Base-by-base conservation (phyloP, 768 basidiomycete species). In the Tricholoma hemisulphureum region DNA sequence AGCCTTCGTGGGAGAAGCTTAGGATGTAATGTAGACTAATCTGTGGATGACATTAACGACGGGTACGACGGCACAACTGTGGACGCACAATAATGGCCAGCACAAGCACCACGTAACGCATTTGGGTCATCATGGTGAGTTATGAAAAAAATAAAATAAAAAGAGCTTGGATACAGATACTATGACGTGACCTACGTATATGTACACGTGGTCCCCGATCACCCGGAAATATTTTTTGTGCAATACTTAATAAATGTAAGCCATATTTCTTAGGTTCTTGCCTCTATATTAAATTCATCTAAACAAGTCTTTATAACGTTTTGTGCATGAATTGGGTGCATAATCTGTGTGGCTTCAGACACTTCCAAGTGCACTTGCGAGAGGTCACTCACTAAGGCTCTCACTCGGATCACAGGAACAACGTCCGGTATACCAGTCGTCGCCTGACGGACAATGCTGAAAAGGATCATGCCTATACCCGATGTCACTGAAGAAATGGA, bases 401-500 rank as follows among this genome's bases (percentile, higher is more conserved):
- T 88, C 82, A 31, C 69, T 71, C n/a, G 80, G 80, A 68, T 91
- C 83, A 69, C 91, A 93, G 62, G 86, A 81, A 67, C 91, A 92
- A 48, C 81, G 83, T 4, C 86, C 85, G 56, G 77, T 71, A 1
- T 67, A 63, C 79, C 89, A 89, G 4, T 73, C 64, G 8, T 79
- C 74, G 14, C 84, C 86, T 58, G 75, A 69, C 0, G 86, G 85
- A 72, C 92, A 91, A 61, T 89, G 89, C 65, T 89, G 86, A 76
- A 91, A 93, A 4, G 83, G 85, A 55, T 88, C 82, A 60, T 95
- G 92, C 60, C 81, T 75, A 70, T 94, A 95, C 0, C 93, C 94
- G 35, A 95, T 91, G 64, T 95, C 91, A 48, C 72, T 64, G 74
- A 94, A 94, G 68, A 89, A 95, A 67, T 93, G 89, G 21, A 93